Conservation (phyloP, 73 alveolate species). For the Breviolum minutum region DNA sequence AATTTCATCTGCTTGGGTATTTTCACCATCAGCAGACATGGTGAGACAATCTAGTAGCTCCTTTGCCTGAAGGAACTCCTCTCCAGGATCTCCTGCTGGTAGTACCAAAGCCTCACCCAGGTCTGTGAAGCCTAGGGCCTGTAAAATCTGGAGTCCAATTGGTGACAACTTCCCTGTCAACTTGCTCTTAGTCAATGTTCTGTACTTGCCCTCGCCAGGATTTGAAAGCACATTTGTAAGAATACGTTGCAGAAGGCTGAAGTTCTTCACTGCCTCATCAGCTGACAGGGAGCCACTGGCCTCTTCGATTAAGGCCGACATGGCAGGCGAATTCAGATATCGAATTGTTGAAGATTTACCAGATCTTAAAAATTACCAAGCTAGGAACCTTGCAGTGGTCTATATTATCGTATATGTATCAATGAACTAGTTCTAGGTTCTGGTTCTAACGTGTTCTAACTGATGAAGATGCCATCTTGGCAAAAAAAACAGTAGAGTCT, state of each 20-base stretch:
- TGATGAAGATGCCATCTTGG: no score
- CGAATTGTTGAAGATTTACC: no score
- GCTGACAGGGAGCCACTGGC: slow-evolving; percentile 40
- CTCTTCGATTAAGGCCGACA: slow-evolving; percentile 61
- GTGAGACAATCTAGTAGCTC: slow-evolving; percentile 46
- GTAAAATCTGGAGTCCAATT: slow-evolving; percentile 30
- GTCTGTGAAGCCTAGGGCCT: slow-evolving; percentile 43
- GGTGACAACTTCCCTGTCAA: slow-evolving; percentile 45
- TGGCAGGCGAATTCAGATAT: slow-evolving; percentile 38
- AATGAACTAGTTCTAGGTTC: no score
- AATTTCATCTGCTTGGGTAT: not conserved
- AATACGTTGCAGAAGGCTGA: slow-evolving; percentile 11
- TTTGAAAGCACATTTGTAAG: not conserved
- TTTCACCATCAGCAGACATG: slow-evolving; percentile 43
- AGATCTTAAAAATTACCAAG: no score
- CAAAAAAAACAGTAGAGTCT: no score
- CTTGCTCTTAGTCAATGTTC: slow-evolving; percentile 57
- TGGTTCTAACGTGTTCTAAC: no score
- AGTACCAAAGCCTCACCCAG: slow-evolving; percentile 65
- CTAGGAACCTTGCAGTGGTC: no score
- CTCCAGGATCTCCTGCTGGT: slow-evolving; percentile 42
- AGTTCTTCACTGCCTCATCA: slow-evolving; percentile 56
- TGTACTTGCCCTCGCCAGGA: slow-evolving; percentile 54
- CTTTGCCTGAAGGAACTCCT: slow-evolving; percentile 38
- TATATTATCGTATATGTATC: no score